Percentiles rank a stretch among this genome's conserved stretches.
These are phyloP conservation scores for Sporodiniella umbellata DNA, from an alignment of 371 early-diverging fungal genomes.

Conservation along the genomic window DNA sequence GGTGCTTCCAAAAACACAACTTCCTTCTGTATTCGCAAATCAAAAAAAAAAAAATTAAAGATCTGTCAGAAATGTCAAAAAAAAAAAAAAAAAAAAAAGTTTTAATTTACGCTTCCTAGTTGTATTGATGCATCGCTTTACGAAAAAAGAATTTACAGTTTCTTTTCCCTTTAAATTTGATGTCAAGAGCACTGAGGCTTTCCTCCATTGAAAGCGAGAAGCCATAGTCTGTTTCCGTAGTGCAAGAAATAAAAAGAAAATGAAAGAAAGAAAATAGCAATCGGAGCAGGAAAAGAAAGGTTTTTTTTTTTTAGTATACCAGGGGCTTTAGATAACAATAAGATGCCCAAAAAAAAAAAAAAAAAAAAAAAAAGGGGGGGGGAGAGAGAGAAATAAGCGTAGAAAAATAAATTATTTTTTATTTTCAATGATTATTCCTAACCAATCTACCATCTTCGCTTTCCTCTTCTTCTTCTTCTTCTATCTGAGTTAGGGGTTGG, in stretches of 20 bases:
- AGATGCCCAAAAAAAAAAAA: too few relatives aligned
- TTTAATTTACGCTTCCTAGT: conserved; percentile 4
- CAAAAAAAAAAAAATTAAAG: neutral
- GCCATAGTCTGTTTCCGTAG: conserved; percentile 5
- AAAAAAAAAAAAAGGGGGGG: too few relatives aligned
- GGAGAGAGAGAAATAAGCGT: too few relatives aligned
- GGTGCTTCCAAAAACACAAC: conserved; percentile 5
- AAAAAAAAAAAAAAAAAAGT: too few relatives aligned
- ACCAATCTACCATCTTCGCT: neutral
- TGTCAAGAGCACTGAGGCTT: conserved; percentile 1
- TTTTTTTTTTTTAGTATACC: too few relatives aligned
- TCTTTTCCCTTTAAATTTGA: conserved; percentile 1
- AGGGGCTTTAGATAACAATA: conserved; percentile 1
- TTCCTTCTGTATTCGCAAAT: too few relatives aligned
- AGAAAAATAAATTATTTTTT: neutral
- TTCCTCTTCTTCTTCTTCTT: conserved; percentile 18
- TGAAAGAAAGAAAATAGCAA: neutral
- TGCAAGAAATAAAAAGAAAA: conserved; percentile 3
- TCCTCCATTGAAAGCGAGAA: conserved; percentile 6
- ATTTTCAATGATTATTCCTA: neutral
- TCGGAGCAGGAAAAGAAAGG: conserved; percentile 1
- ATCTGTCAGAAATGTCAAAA: conserved; percentile 2
- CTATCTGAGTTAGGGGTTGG: conserved; percentile 20
- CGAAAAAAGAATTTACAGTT: neutral
- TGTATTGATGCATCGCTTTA: conserved; percentile 12